These are phyloP conservation scores for Neoboletus subvelutipes DNA, from an alignment of 768 basidiomycete genomes.

Conservation along the genomic window DNA sequence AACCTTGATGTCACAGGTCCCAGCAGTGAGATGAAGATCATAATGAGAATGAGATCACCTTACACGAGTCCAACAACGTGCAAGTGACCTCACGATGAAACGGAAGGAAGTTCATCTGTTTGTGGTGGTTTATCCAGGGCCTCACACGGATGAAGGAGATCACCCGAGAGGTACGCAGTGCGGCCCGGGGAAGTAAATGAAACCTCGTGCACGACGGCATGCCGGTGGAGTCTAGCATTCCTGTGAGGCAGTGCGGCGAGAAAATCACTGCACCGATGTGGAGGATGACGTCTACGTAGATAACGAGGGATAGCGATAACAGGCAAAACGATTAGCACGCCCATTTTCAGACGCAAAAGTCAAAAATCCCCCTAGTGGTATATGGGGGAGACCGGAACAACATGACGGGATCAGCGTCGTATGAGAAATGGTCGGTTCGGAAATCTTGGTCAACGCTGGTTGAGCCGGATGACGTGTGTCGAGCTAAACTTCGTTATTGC, in stretches of 20 bases:
- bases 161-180: constrained; percentile 12
- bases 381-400: not conserved
- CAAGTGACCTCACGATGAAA: constrained; percentile 12
- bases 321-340: constrained; percentile 6
- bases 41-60: constrained; percentile 1
- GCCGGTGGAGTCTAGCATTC: constrained; percentile 10
- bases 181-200: constrained; percentile 22
- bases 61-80: constrained; percentile 14
- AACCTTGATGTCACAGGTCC: constrained; percentile 16
- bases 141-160: constrained; percentile 2
- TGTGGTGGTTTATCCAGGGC: not conserved
- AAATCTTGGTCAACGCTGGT: not conserved
- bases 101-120: not conserved
- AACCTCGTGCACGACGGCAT: constrained; percentile 22
- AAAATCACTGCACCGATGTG: constrained; percentile 16
- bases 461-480: not conserved
- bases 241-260: constrained; percentile 17
- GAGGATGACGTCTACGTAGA: constrained; percentile 20
- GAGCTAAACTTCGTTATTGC: not conserved
- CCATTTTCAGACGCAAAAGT: not conserved
- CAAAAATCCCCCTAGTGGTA: not conserved
- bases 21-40: not conserved
- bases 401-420: not conserved
- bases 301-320: constrained; percentile 14
- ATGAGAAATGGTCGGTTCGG: not conserved